These are phyloP conservation scores for Dictyostelium purpureum DNA, from an alignment of 78 protist species.

Conservation along the genomic window DNA sequence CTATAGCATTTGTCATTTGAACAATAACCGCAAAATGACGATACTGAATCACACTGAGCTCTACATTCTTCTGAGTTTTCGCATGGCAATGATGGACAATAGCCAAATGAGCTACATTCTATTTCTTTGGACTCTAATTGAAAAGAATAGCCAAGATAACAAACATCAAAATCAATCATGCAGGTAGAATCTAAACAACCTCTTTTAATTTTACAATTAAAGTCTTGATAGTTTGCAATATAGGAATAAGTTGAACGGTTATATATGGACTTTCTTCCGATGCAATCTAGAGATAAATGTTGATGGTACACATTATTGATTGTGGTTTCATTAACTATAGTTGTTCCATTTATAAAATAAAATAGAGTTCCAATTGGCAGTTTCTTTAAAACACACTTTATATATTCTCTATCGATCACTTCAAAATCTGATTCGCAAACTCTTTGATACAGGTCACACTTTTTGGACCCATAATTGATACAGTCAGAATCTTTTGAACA, in stretches of 20 bases:
- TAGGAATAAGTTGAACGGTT: not conserved
- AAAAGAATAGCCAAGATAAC: conserved; percentile 3
- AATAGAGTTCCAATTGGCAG: not conserved
- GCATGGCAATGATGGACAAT: not conserved
- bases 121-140: too few species aligned
- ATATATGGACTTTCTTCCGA: not conserved
- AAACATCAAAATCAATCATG: conserved; percentile 14
- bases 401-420: not conserved
- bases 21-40: conserved; percentile 30
- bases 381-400: conserved; percentile 35
- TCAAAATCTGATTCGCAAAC: not conserved
- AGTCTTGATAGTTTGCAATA: not conserved
- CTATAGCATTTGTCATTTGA: not conserved
- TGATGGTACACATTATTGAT: not conserved
- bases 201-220: not conserved
- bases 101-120: not conserved
- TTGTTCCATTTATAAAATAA: not conserved
- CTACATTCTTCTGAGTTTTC: not conserved
- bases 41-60: not conserved
- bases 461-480: not conserved
- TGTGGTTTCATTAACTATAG: not conserved
- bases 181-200: conserved; percentile 48
- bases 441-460: conserved; percentile 20
- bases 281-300: not conserved
- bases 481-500: not conserved